Evolutionary conservation across 352 stramenopile genomes (phyloP), one percentile per base, ranked within the genome.

Genomic region (Globisporangium sylvaticum): DNA sequence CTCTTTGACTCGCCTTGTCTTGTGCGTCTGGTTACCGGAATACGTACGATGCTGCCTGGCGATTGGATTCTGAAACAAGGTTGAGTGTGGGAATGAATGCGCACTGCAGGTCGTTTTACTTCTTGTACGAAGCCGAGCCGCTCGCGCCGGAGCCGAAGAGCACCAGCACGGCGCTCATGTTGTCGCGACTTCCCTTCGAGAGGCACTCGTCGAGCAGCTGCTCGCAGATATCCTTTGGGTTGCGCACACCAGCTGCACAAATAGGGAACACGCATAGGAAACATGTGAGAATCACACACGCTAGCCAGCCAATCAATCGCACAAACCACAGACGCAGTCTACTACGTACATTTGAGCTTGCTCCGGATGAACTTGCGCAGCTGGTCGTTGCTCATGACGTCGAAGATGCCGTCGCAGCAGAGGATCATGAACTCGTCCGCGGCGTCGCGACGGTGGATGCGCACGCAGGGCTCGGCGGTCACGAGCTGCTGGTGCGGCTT

Each of bases 331-430:
- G 14, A 62, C 1, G 1, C 29, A 24, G 2, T 7, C 24, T 7
- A 37, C 3, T 7, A 69, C 67, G 54, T 46, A 72, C 65, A 80
- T 64, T 90, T 90, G 58, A 94, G 73, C 70, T 93, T 92, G 68
- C 70, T 71, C 6, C 85, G 83, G 25, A 97, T 88, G 63, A 97
- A 98, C 70, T 96, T 92, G 54, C 93, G 86, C 60, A 95, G 77
- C 76, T 98, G 90, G 72, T 98, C 88, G 72, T 98, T 97, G 69
- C 80, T 94, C 89, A 98, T 98, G 34, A 98, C 94, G 67, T 98
- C 94, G 76, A 92, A 98, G 62, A 98, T 94, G 62, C 94, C 94
- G 67, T 98, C 94, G 66, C 92, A 98, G 54, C 84, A 91, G 18
- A 98, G 79, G 59, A 97, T 77, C 18, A 98, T 76, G 67, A 98